These are phyloP conservation scores for Blastocystis sp. DNA, from an alignment of 352 stramenopile species.

Conservation along the genomic window DNA sequence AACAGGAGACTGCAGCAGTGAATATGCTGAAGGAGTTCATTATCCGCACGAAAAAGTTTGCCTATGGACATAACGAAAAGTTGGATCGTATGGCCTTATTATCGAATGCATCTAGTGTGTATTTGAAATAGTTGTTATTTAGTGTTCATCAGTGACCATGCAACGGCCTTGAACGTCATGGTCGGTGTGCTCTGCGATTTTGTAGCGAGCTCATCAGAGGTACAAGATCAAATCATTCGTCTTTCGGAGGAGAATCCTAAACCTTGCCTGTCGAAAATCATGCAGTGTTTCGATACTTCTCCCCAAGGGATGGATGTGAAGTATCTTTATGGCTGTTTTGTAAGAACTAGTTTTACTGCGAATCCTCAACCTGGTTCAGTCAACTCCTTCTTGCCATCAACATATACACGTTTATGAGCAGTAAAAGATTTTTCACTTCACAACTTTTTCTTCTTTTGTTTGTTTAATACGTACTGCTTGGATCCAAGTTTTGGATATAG, in stretches of 20 bases:
- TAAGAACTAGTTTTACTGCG: no score
- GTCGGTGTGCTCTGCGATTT: not conserved
- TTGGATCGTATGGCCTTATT: slow-evolving; percentile 15
- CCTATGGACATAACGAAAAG: not conserved
- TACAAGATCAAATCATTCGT: not conserved
- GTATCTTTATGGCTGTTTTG: no score
- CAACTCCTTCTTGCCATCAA: no score
- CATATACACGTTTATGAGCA: no score
- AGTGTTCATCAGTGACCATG: slow-evolving; percentile 44
- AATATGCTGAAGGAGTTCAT: not conserved
- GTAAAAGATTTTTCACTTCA: no score
- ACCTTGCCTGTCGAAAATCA: not conserved
- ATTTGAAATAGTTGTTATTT: not conserved
- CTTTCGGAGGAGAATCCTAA: not conserved
- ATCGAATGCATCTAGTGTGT: not conserved
- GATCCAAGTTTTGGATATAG: no score
- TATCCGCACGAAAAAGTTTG: not conserved
- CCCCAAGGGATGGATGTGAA: no score
- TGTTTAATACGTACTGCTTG: no score
- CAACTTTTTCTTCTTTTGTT: no score
- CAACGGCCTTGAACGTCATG: slow-evolving; percentile 12
- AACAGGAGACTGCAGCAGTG: slow-evolving; percentile 4
- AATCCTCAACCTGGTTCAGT: no score
- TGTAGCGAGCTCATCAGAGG: not conserved
- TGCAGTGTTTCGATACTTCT: not conserved